These are phyloP conservation scores for Cercophora newfieldiana DNA, from an alignment of 495 filamentous ascomycete species.

Conservation along the genomic window DNA sequence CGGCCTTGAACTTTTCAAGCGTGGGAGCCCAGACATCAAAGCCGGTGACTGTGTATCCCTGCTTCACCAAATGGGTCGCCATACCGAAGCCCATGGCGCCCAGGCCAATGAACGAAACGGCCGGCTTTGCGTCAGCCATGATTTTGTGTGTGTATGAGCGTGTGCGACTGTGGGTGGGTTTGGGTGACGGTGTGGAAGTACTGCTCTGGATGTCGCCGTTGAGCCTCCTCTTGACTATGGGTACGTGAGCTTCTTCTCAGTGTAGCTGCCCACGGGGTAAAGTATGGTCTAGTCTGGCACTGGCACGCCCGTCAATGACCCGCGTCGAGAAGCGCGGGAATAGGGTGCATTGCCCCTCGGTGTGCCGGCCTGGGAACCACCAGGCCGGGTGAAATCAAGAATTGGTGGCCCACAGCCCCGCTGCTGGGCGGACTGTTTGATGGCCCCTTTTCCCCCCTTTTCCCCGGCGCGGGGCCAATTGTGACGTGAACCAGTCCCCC, in stretches of 20 bases:
- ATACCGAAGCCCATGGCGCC: constrained; percentile 90
- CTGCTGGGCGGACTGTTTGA: constrained; percentile 8
- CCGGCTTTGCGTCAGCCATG: constrained; percentile 47
- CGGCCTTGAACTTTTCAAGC: constrained; percentile 65
- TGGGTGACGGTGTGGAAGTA: background rate
- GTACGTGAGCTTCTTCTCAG: background rate
- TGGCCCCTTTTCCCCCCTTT: constrained; percentile 17
- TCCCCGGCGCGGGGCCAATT: constrained; percentile 23
- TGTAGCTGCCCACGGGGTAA: background rate
- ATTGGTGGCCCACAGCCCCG: constrained; percentile 15
- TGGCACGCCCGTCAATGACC: background rate
- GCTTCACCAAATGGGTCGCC: constrained; percentile 73
- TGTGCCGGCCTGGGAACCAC: constrained; percentile 18
- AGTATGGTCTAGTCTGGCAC: background rate
- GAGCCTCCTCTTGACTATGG: background rate
- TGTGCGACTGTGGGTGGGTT: background rate
- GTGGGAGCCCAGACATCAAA: constrained; percentile 77
- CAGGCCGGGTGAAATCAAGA: constrained; percentile 27
- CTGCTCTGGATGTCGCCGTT: background rate
- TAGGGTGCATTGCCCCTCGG: background rate
- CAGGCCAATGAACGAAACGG: constrained; percentile 76
- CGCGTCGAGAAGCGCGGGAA: background rate
- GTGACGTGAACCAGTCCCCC: constrained; percentile 23
- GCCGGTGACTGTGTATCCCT: constrained; percentile 67
- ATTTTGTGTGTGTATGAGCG: background rate